phyloP scores from a whole-genome alignment of 805 yeast genomes.

The Spathaspora girioi region DNA sequence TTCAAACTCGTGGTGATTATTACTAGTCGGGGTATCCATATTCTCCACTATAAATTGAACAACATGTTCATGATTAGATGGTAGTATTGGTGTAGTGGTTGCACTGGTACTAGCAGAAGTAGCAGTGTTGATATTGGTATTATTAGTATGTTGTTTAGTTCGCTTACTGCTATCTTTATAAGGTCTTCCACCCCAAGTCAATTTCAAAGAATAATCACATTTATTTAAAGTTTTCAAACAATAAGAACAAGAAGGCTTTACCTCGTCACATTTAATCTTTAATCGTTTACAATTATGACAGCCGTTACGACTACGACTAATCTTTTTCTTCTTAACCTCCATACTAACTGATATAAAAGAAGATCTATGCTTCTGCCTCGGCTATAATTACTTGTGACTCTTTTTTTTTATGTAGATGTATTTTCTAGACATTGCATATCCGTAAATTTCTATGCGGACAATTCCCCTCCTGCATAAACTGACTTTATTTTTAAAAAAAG shows the following conservation, averaged over 20 bases:
- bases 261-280: conserved; percentile 69
- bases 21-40: background rate
- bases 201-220: conserved; percentile 63
- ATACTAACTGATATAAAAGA: background rate
- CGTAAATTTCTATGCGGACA: too few species aligned
- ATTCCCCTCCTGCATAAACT: too few species aligned
- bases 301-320: conserved; percentile 51
- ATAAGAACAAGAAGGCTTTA: conserved; percentile 56
- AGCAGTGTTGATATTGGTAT: background rate
- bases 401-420: too few species aligned
- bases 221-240: conserved; percentile 44
- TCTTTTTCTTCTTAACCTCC: conserved; percentile 9
- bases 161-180: conserved; percentile 39
- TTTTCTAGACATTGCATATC: too few species aligned
- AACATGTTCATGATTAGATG: too few species aligned
- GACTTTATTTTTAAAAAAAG: too few species aligned
- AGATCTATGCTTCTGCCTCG: background rate
- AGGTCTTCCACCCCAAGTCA: conserved; percentile 78
- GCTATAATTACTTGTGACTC: background rate
- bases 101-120: too few species aligned
- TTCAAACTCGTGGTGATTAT: too few species aligned
- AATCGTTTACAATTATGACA: conserved; percentile 59
- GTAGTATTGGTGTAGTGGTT: too few species aligned
- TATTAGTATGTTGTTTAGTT: conserved; percentile 10
- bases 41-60: background rate